phyloP scores from a whole-genome alignment of 371 early-diverging fungal genomes.

The Saksenaea vasiformis region DNA sequence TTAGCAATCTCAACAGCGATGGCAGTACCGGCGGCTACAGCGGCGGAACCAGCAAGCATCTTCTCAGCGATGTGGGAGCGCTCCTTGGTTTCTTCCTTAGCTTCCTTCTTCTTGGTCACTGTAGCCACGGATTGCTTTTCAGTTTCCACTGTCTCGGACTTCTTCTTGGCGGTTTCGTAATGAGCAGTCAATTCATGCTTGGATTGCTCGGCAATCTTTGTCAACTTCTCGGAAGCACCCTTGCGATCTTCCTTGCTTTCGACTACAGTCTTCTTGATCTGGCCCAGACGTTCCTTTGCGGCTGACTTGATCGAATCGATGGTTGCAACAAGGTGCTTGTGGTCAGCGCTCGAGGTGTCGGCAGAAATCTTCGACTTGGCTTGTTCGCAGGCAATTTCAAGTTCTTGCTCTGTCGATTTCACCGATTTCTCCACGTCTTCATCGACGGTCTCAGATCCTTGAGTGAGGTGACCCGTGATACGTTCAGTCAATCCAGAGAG shows the following conservation, averaged over 20 bases:
- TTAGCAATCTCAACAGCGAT: slow-evolving; percentile 27
- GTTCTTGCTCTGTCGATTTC: not conserved
- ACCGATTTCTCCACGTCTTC: not conserved
- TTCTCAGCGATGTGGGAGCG: slow-evolving; percentile 24
- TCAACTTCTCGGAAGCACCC: not conserved
- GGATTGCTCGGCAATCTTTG: not conserved
- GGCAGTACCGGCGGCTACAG: slow-evolving; percentile 28
- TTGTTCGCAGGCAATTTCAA: not conserved
- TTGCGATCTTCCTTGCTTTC: not conserved
- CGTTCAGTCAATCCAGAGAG: not conserved
- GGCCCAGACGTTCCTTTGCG: not conserved
- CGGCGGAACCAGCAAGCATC: slow-evolving; percentile 23
- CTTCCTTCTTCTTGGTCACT: not conserved
- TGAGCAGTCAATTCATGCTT: not conserved
- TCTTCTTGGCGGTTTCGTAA: not conserved
- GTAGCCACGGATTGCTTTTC: not conserved
- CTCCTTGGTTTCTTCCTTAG: not conserved
- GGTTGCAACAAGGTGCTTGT: not conserved
- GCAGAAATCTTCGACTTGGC: not conserved
- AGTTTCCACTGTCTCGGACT: not conserved
- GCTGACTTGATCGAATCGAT: not conserved
- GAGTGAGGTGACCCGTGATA: not conserved
- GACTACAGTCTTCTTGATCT: not conserved
- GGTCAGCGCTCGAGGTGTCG: not conserved
- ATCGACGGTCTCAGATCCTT: not conserved